These are phyloP conservation scores for Echinosophora koreensis DNA, from an alignment of 306 rosid species.

Conservation along the genomic window DNA sequence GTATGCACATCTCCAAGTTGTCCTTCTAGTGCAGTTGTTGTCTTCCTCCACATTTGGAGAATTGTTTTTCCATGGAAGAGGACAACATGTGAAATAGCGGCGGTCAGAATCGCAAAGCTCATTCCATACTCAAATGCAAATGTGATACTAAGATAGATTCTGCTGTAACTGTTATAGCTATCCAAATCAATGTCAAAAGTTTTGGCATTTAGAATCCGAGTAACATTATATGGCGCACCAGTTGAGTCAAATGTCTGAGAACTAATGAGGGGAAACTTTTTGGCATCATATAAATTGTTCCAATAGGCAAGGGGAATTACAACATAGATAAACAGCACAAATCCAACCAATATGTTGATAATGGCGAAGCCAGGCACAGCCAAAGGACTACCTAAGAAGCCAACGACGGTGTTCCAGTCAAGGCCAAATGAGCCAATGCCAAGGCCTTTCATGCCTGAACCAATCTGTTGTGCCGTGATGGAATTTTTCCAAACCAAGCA, in stretches of 20 bases:
- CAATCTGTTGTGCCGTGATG: constrained; percentile 80
- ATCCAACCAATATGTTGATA: constrained; percentile 65
- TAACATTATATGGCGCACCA: constrained; percentile 65
- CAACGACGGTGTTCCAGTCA: constrained; percentile 80
- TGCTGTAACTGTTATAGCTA: constrained; percentile 70
- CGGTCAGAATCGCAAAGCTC: constrained; percentile 76
- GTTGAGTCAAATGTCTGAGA: constrained; percentile 70
- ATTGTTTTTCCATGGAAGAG: constrained; percentile 72
- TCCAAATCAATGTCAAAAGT: constrained; percentile 59
- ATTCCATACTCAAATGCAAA: constrained; percentile 79
- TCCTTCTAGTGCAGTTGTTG: constrained; percentile 49
- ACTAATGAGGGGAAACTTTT: constrained; percentile 75
- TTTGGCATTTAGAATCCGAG: constrained; percentile 58
- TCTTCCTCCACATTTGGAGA: constrained; percentile 59
- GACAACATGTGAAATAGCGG: constrained; percentile 74
- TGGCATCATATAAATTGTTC: constrained; percentile 70
- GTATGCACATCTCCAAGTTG: constrained; percentile 68
- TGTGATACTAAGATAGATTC: constrained; percentile 70
- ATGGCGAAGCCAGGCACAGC: constrained; percentile 79
- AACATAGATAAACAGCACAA: constrained; percentile 54
- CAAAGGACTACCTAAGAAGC: constrained; percentile 78
- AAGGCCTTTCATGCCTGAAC: constrained; percentile 72
- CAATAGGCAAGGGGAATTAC: constrained; percentile 73
- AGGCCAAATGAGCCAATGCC: constrained; percentile 80
- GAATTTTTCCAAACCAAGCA: constrained; percentile 85